A percentile compares a stretch with the other conserved stretches of the same genome.
These are phyloP conservation scores for Thalia dealbata DNA, from an alignment of 176 grass and related monocot genomes.

Conservation along the genomic window DNA sequence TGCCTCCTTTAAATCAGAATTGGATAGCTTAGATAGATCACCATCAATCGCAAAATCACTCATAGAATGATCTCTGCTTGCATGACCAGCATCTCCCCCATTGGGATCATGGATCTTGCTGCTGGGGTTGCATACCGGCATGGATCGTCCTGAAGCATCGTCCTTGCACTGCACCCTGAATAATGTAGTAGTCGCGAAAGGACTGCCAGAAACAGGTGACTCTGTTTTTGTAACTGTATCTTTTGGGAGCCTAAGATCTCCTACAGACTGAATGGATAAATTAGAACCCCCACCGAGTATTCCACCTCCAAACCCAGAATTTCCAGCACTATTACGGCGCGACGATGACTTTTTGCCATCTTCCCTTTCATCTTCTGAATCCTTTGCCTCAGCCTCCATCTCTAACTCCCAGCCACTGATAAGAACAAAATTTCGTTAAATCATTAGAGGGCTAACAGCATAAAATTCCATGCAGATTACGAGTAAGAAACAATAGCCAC, in stretches of 20 bases:
- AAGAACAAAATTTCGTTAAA: constrained; percentile 1
- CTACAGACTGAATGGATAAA: constrained; percentile 18
- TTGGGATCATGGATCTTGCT: constrained; percentile 7
- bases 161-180: constrained; percentile 24
- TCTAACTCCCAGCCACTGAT: constrained; percentile 81
- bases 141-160: constrained; percentile 21
- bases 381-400: constrained; percentile 59
- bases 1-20: constrained; percentile 1
- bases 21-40: constrained; percentile 4
- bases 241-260: background rate
- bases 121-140: constrained; percentile 1
- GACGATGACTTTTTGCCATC: constrained; percentile 23
- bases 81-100: constrained; percentile 14
- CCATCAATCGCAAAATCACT: constrained; percentile 14
- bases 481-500: background rate
- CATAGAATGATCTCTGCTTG: constrained; percentile 15
- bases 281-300: constrained; percentile 25
- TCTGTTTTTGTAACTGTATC: constrained; percentile 8
- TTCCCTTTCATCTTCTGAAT: constrained; percentile 61
- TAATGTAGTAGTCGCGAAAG: constrained; percentile 19
- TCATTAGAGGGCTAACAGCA: background rate
- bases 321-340: constrained; percentile 17
- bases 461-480: background rate
- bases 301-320: constrained; percentile 9
- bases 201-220: constrained; percentile 18